These are phyloP conservation scores for Cryptosporidium felis DNA, from an alignment of 169 alveolate genomes.

Conservation along the genomic window DNA sequence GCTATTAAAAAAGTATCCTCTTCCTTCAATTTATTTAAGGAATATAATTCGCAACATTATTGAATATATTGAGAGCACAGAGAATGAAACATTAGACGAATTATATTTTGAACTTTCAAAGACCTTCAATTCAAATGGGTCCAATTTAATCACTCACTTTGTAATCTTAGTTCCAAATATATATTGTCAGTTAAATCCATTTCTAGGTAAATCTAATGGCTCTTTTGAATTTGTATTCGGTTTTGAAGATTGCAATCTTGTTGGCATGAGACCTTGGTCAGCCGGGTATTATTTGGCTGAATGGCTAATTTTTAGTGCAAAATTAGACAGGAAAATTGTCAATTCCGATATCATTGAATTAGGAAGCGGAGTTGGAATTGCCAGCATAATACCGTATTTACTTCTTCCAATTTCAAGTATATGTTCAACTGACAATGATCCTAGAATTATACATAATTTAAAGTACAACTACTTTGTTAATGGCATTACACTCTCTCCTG, in stretches of 20 bases:
- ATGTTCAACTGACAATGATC: constrained; percentile 30
- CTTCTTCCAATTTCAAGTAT: constrained; percentile 9
- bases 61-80: background rate
- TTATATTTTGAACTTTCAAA: constrained; percentile 6
- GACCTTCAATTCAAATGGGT: background rate
- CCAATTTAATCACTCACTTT: background rate
- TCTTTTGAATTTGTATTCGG: constrained; percentile 7
- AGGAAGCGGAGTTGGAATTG: constrained; percentile 64
- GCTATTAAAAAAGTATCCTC: constrained; percentile 16
- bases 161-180: background rate
- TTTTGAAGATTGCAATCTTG: constrained; percentile 17
- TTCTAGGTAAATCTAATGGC: background rate
- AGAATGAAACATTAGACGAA: constrained; percentile 4
- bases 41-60: background rate
- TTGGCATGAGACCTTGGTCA: constrained; percentile 70
- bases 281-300: constrained; percentile 50
- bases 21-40: background rate
- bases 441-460: background rate
- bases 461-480: constrained; percentile 38
- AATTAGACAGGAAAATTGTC: background rate
- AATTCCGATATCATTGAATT: constrained; percentile 33
- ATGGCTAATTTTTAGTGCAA: constrained; percentile 26
- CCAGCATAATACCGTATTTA: constrained; percentile 33
- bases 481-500: background rate
- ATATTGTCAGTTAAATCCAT: too few relatives aligned